phyloP scores from a whole-genome alignment of 176 grass and related monocot genomes.

The Lolium multiflorum region DNA sequence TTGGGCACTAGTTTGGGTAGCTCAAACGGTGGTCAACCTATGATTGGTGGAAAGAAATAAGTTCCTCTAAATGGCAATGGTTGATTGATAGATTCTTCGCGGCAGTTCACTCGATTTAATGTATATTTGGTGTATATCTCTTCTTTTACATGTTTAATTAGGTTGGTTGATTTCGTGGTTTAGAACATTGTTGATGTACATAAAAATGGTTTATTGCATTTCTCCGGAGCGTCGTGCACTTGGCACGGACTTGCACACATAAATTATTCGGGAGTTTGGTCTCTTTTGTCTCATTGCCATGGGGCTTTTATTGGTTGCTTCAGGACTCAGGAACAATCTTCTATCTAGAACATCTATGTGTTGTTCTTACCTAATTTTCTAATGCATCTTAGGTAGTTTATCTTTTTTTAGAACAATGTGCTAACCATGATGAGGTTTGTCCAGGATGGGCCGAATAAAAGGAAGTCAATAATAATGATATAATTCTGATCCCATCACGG shows the following conservation, averaged over 20 bases:
- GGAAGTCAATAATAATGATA: neutral
- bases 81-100: conserved; percentile 30
- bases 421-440: neutral
- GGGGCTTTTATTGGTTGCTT: neutral
- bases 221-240: neutral
- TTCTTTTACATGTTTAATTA: conserved; percentile 38
- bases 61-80: conserved; percentile 24
- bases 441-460: neutral
- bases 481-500: neutral
- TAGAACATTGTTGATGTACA: conserved; percentile 52
- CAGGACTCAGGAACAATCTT: neutral
- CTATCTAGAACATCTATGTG: too few species aligned
- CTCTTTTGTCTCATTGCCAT: neutral
- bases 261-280: neutral
- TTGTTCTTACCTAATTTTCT: too few species aligned
- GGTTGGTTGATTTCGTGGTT: conserved; percentile 47
- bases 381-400: too few species aligned
- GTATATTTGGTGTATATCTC: conserved; percentile 71
- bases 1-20: conserved; percentile 44
- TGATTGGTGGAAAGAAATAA: conserved; percentile 90
- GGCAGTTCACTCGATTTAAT: conserved; percentile 11
- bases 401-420: neutral
- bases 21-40: conserved; percentile 66
- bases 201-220: conserved; percentile 44
- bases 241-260: neutral